A percentile compares a stretch with the other conserved stretches of the same genome.
These are phyloP conservation scores for Globisporangium orthogonon DNA, from an alignment of 352 stramenopile species.

Conservation along the genomic window DNA sequence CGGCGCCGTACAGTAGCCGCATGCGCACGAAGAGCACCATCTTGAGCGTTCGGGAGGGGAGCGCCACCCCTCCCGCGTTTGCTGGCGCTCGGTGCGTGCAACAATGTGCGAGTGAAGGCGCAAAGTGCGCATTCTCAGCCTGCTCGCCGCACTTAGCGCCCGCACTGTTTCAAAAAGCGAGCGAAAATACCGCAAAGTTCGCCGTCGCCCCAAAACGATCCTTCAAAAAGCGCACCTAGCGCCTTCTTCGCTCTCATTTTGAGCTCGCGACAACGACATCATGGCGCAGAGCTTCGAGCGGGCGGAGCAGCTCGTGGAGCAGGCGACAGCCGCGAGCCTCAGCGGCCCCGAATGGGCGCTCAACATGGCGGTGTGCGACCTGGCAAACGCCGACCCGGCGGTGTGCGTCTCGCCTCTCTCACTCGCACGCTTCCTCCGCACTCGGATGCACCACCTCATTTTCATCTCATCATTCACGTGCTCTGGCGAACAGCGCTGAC, in stretches of 20 bases:
- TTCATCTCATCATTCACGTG: background rate
- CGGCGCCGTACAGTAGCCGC: conserved; percentile 63
- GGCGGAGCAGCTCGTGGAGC: conserved; percentile 39
- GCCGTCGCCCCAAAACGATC: background rate
- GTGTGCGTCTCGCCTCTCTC: conserved; percentile 20
- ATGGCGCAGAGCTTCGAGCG: conserved; percentile 39
- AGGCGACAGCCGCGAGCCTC: conserved; percentile 48
- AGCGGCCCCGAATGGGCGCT: conserved; percentile 56
- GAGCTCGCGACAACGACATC: background rate
- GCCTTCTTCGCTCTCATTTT: too few relatives aligned
- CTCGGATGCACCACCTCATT: background rate
- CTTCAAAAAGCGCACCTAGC: background rate
- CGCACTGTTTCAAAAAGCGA: too few relatives aligned
- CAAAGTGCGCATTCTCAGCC: too few relatives aligned
- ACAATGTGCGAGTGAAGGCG: too few relatives aligned
- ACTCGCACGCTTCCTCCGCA: background rate
- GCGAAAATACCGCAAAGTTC: background rate
- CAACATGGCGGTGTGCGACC: conserved; percentile 70
- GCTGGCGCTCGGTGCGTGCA: too few relatives aligned
- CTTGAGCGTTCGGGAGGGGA: background rate
- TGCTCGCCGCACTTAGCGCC: too few relatives aligned
- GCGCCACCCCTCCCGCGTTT: too few relatives aligned
- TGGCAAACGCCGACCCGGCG: conserved; percentile 39
- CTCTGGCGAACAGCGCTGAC: conserved; percentile 32
- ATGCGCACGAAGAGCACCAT: conserved; percentile 37